phyloP scores from a whole-genome alignment of 2,329 filamentous ascomycete species.

The Rosellinia necatrix region DNA sequence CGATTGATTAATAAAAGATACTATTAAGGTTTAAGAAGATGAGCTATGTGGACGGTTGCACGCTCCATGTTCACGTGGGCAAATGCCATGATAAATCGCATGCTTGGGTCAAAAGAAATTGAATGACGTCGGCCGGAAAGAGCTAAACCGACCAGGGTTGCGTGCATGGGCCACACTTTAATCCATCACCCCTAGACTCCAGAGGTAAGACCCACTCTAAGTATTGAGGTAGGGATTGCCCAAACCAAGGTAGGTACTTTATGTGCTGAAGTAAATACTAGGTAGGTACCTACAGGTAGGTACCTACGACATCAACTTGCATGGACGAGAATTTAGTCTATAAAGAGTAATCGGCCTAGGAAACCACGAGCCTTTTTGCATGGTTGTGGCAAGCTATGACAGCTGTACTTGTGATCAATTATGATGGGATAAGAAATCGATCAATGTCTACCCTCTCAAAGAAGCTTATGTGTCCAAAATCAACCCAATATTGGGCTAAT shows the following conservation, averaged over 20 bases:
- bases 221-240: neutral
- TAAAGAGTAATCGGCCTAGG: no score
- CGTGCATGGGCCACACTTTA: slow-evolving; percentile 30
- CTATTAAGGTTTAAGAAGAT: neutral
- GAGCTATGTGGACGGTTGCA: no score
- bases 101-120: slow-evolving; percentile 3
- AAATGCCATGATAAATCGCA: neutral
- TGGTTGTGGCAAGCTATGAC: no score
- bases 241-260: neutral
- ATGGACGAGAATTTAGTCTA: no score
- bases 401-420: no score
- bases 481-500: slow-evolving; percentile 82
- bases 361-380: no score
- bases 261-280: neutral
- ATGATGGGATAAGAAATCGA: slow-evolving; percentile 45
- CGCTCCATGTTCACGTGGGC: no score
- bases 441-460: slow-evolving; percentile 66
- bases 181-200: neutral
- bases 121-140: slow-evolving; percentile 19
- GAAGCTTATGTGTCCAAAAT: slow-evolving; percentile 63
- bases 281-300: no score
- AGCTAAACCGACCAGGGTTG: slow-evolving; percentile 21
- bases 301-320: no score
- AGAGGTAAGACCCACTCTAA: neutral
- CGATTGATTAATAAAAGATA: no score